These are phyloP conservation scores for Poa annua DNA, from an alignment of 176 grass and related monocot species.

Conservation along the genomic window DNA sequence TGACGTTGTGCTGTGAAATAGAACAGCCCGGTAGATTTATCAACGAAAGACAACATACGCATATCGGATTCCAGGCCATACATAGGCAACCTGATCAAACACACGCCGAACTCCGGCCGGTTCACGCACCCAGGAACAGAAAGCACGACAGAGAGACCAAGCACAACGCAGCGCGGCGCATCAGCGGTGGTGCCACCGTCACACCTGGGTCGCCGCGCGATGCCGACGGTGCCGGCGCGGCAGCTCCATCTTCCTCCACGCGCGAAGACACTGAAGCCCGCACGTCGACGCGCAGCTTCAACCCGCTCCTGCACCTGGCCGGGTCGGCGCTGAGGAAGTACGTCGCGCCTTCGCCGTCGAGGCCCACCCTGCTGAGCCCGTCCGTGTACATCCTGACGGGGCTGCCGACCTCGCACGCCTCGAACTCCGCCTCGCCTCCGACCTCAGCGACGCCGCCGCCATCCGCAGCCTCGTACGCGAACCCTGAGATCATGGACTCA, in stretches of 20 bases:
- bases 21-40: neutral
- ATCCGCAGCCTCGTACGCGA: slow-evolving; percentile 37
- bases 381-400: slow-evolving; percentile 52
- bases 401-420: slow-evolving; percentile 36
- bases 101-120: neutral
- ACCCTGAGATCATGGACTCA: slow-evolving; percentile 40
- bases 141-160: neutral
- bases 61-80: neutral
- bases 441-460: slow-evolving; percentile 40
- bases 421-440: slow-evolving; percentile 35
- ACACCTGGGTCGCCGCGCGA: neutral
- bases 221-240: neutral
- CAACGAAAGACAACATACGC: neutral
- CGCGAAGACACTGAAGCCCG: neutral
- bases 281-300: slow-evolving; percentile 62
- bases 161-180: neutral
- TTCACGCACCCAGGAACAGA: neutral
- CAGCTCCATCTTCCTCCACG: neutral
- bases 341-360: slow-evolving; percentile 48
- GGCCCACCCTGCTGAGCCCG: slow-evolving; percentile 44
- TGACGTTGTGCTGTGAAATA: neutral
- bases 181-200: neutral
- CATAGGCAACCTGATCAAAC: neutral
- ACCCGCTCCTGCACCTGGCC: slow-evolving; percentile 49
- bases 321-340: slow-evolving; percentile 52